A percentile compares a stretch with the other conserved stretches of the same genome.
phyloP scores from a whole-genome alignment of 2,329 filamentous ascomycete species.

The Colletotrichum sp. region DNA sequence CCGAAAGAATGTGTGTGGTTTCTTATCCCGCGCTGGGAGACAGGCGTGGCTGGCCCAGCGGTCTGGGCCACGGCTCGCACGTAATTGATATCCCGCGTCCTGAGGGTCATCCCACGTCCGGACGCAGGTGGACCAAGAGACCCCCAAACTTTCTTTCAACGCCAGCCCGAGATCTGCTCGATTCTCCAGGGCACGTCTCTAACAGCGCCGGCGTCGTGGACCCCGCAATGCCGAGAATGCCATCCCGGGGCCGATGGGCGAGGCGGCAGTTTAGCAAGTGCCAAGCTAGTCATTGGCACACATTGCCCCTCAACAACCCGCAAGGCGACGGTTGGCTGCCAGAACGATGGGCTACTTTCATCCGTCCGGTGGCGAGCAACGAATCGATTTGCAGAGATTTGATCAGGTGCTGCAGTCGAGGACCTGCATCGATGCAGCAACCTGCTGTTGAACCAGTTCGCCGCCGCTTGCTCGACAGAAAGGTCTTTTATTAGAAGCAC shows the following conservation, averaged over 20 bases:
- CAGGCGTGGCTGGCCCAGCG: background rate
- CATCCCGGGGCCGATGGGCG: background rate
- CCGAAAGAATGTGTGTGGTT: background rate
- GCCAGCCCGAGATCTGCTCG: background rate
- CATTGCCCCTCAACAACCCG: background rate
- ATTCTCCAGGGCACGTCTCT: background rate
- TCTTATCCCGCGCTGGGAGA: background rate
- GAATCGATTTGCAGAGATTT: background rate
- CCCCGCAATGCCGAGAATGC: background rate
- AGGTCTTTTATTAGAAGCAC: background rate
- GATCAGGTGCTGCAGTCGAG: background rate
- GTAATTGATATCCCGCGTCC: background rate
- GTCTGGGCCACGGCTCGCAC: conserved; percentile 3
- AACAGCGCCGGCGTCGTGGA: background rate
- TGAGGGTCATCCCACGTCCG: conserved; percentile 16
- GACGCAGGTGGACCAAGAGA: conserved; percentile 17
- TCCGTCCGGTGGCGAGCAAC: background rate
- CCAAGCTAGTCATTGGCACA: background rate
- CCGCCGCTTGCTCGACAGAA: background rate
- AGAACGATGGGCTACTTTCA: background rate
- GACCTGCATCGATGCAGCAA: background rate
- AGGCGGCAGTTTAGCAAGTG: background rate
- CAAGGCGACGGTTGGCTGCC: background rate
- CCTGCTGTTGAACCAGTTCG: background rate
- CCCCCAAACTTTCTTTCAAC: conserved; percentile 22